Evolutionary conservation across 768 basidiomycete genomes (phyloP).

Genomic region (Crepidotus variabilis): DNA sequence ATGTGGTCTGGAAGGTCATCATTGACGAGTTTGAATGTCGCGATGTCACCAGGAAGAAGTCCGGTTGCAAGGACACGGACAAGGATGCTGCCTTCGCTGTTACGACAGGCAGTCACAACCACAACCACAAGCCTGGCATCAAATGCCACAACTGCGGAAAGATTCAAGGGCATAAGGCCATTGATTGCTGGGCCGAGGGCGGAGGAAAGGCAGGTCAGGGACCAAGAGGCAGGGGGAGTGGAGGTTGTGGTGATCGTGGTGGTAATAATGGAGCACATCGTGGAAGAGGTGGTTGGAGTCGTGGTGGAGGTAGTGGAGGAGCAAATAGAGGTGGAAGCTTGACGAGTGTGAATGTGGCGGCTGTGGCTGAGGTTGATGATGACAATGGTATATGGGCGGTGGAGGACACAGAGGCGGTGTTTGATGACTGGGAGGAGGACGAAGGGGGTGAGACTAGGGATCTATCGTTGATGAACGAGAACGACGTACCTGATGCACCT

Average conservation of each 20-base stretch:
- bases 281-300: conserved; percentile 33
- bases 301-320: conserved; percentile 14
- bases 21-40: conserved; percentile 24
- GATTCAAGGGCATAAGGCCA: background rate
- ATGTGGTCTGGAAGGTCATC: conserved; percentile 18
- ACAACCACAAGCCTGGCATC: conserved; percentile 2
- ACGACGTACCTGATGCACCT: background rate
- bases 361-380: conserved; percentile 6
- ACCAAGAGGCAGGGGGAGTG: conserved; percentile 34
- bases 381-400: background rate
- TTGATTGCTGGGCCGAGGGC: conserved; percentile 15
- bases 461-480: background rate
- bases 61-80: conserved; percentile 13
- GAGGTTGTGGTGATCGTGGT: conserved; percentile 29
- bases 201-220: conserved; percentile 9
- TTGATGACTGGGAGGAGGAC: background rate
- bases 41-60: conserved; percentile 12
- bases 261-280: conserved; percentile 34
- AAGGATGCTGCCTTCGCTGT: conserved; percentile 21
- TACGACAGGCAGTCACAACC: conserved; percentile 2
- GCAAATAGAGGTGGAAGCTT: too few relatives aligned
- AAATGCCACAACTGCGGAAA: conserved; percentile 4
- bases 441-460: background rate
- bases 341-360: conserved; percentile 38
- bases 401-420: background rate